A percentile compares a stretch with the other conserved stretches of the same genome.
Conservation (phyloP, 2,329 filamentous ascomycete species). For the Phoma sp. region DNA sequence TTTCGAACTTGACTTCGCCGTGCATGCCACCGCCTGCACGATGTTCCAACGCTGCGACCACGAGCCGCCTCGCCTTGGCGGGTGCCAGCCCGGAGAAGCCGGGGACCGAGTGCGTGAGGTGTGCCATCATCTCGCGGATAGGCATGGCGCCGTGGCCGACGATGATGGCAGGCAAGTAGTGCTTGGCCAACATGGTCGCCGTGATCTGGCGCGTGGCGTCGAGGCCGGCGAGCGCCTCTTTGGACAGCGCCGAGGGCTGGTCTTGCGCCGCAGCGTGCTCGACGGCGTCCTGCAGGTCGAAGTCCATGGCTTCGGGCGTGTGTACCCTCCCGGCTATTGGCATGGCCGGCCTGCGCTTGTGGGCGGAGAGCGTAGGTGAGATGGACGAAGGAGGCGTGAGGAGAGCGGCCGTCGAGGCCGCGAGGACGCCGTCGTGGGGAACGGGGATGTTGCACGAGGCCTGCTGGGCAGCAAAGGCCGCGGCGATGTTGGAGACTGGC, state of each 20-base stretch:
- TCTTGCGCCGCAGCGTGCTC: slow-evolving; percentile 58
- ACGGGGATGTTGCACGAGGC: slow-evolving; percentile 35
- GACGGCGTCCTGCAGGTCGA: slow-evolving; percentile 77
- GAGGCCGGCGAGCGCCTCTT: slow-evolving; percentile 60
- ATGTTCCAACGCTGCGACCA: slow-evolving; percentile 90
- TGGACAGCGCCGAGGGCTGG: slow-evolving; percentile 53
- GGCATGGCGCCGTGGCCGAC: slow-evolving; percentile 88
- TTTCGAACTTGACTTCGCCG: slow-evolving; percentile 84
- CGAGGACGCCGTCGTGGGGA: slow-evolving; percentile 37
- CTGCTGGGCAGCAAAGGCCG: slow-evolving; percentile 46
- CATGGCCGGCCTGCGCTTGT: slow-evolving; percentile 68
- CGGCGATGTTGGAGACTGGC: slow-evolving; percentile 51
- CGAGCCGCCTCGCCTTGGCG: slow-evolving; percentile 86
- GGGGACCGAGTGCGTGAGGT: slow-evolving; percentile 89
- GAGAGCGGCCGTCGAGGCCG: slow-evolving; percentile 57
- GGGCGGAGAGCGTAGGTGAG: slow-evolving; percentile 83
- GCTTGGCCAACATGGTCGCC: slow-evolving; percentile 81
- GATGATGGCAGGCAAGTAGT: slow-evolving; percentile 89
- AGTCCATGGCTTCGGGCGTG: slow-evolving; percentile 71
- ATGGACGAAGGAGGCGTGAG: slow-evolving; percentile 96
- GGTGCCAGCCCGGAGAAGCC: slow-evolving; percentile 89
- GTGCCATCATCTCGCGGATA: slow-evolving; percentile 94
- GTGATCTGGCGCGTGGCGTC: slow-evolving; percentile 86
- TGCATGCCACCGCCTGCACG: slow-evolving; percentile 66
- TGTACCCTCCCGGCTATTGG: slow-evolving; percentile 54